Percentiles rank a stretch among this genome's conserved stretches.
phyloP scores from a whole-genome alignment of 768 basidiomycete genomes.

The Kwoniella heveanensis region DNA sequence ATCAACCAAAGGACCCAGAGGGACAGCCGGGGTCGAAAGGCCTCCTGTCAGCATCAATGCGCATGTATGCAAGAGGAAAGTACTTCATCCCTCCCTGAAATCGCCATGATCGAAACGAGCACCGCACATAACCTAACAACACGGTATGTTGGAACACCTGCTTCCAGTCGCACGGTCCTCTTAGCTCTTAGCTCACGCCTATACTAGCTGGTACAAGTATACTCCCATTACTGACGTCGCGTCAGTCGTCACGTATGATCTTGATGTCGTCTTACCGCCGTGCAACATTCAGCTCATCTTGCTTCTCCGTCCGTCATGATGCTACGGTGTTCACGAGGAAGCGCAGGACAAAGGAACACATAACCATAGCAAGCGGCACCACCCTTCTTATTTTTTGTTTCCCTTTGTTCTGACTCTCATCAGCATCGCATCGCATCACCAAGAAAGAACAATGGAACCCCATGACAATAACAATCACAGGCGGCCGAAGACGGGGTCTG shows the following conservation, averaged over 20 bases:
- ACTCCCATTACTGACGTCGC: neutral
- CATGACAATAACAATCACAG: too few species aligned
- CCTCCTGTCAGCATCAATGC: neutral
- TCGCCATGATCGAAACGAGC: neutral
- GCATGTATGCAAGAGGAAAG: neutral
- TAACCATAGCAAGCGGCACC: too few species aligned
- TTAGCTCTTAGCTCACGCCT: neutral
- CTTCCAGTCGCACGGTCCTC: neutral
- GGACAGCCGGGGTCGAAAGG: neutral
- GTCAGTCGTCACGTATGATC: too few species aligned
- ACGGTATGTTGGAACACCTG: too few species aligned
- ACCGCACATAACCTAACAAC: too few species aligned
- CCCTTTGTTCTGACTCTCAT: constrained; percentile 7
- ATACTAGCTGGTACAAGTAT: neutral
- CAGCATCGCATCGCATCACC: neutral
- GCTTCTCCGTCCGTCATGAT: too few species aligned
- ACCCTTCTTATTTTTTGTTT: neutral
- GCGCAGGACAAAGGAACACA: too few species aligned
- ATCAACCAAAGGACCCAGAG: neutral
- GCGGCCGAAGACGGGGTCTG: constrained; percentile 11
- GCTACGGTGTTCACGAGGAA: too few species aligned
- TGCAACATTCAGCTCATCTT: too few species aligned
- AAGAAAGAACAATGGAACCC: constrained; percentile 13
- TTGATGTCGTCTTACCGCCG: too few species aligned
- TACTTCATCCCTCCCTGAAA: neutral